These are phyloP conservation scores for Cadophora luteo-olivacea DNA, from an alignment of 2,329 filamentous ascomycete species.

Conservation along the genomic window DNA sequence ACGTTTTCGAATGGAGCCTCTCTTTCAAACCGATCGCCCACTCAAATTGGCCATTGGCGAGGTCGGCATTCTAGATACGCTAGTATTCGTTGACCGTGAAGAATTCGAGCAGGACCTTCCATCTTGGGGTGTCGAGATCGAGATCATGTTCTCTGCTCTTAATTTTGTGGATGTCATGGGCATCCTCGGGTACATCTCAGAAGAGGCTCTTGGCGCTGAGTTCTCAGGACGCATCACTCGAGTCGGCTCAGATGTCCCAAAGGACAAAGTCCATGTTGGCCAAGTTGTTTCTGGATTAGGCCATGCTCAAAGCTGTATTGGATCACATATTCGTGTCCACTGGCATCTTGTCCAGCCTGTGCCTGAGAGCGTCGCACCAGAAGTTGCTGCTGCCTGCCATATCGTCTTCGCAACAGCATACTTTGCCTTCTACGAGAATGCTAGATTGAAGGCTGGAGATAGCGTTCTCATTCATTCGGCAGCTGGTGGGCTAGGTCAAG, in stretches of 20 bases:
- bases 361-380: too few species aligned
- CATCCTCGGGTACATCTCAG: background rate
- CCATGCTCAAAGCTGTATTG: too few species aligned
- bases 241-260: too few species aligned
- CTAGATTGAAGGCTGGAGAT: background rate
- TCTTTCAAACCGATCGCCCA: background rate
- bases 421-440: conserved; percentile 27
- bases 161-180: conserved; percentile 12
- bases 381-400: too few species aligned
- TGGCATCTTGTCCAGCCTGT: too few species aligned
- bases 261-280: too few species aligned
- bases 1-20: too few species aligned
- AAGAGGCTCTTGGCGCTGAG: too few species aligned
- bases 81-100: background rate
- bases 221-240: background rate
- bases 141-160: conserved; percentile 6
- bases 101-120: background rate
- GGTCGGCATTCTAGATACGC: background rate
- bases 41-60: background rate
- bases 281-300: too few species aligned
- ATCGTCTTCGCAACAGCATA: too few species aligned
- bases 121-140: background rate
- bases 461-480: background rate
- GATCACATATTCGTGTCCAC: too few species aligned
- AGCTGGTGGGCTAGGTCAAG: background rate